A percentile compares a stretch with the other conserved stretches of the same genome.
Evolutionary conservation across 2,329 filamentous ascomycete genomes (phyloP).

Genomic region (Apiospora malaysiana): DNA sequence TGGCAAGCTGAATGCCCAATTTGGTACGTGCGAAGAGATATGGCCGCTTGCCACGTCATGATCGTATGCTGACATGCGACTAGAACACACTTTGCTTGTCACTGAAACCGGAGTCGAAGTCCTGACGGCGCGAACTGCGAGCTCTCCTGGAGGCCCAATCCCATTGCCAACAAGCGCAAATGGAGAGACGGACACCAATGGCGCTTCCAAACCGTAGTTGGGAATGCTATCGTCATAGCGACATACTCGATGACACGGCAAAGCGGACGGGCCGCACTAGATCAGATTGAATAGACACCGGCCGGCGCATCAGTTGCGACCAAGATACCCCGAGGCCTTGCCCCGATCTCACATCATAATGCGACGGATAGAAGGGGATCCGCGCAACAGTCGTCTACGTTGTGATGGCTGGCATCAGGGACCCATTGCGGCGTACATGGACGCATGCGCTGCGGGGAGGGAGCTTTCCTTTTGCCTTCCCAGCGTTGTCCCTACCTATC

Average conservation of each 20-base stretch:
- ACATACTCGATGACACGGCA: neutral
- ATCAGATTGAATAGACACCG: conserved; percentile 7
- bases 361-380: neutral
- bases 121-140: conserved; percentile 70
- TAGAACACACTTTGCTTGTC: conserved; percentile 82
- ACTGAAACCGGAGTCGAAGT: conserved; percentile 83
- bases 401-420: neutral
- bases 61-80: conserved; percentile 22
- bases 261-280: neutral
- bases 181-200: neutral
- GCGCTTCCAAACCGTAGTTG: neutral
- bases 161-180: conserved; percentile 50
- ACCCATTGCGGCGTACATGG: neutral
- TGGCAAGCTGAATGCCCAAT: conserved; percentile 86
- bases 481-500: too few species aligned
- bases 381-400: neutral
- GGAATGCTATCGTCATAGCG: neutral
- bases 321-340: neutral
- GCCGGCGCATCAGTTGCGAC: neutral
- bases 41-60: neutral
- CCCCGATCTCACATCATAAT: neutral
- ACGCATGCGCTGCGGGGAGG: neutral
- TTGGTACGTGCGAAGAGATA: conserved; percentile 62
- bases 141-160: conserved; percentile 76
- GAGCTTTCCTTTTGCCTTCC: neutral